Percentiles rank a stretch among this genome's conserved stretches.
These are phyloP conservation scores for Centrapalus pauciflorus DNA, from an alignment of 129 eudicot genomes.

Conservation along the genomic window DNA sequence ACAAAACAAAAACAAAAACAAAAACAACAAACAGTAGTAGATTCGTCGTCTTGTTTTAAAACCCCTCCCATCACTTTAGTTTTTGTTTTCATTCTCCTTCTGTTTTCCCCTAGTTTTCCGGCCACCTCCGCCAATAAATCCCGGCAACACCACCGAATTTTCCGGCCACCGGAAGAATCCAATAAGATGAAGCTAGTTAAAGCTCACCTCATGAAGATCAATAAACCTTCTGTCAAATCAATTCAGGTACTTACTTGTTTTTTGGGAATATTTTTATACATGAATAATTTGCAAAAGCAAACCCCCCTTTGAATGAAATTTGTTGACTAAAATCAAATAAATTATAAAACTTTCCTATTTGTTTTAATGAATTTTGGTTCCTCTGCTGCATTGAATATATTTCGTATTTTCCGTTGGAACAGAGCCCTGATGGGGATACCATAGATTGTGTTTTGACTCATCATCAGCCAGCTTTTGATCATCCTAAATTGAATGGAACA, in stretches of 20 bases:
- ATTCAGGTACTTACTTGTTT: slow-evolving; percentile 58
- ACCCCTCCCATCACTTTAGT: slow-evolving; percentile 49
- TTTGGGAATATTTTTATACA: neutral
- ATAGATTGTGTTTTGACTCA: slow-evolving; percentile 79
- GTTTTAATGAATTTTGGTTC: neutral
- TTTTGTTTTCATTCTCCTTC: slow-evolving; percentile 49
- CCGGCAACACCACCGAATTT: slow-evolving; percentile 36
- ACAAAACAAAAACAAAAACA: slow-evolving; percentile 32
- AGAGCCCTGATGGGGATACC: slow-evolving; percentile 94
- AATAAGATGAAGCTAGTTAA: slow-evolving; percentile 51
- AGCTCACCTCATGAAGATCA: slow-evolving; percentile 68
- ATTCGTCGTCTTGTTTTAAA: slow-evolving; percentile 33
- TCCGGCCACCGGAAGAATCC: slow-evolving; percentile 40
- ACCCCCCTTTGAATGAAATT: neutral
- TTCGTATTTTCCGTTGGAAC: slow-evolving; percentile 11
- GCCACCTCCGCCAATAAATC: slow-evolving; percentile 20
- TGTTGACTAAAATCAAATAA: too few species aligned
- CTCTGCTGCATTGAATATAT: too few species aligned
- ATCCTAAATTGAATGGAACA: slow-evolving; percentile 68
- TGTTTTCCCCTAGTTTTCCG: slow-evolving; percentile 43
- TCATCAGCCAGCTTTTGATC: slow-evolving; percentile 97
- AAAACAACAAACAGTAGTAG: slow-evolving; percentile 23
- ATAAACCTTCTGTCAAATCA: slow-evolving; percentile 72
- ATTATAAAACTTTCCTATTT: neutral
- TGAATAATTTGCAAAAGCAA: neutral